Evolutionary conservation across 2,329 filamentous ascomycete genomes (phyloP).

Genomic region (Corinectria fuckeliana): DNA sequence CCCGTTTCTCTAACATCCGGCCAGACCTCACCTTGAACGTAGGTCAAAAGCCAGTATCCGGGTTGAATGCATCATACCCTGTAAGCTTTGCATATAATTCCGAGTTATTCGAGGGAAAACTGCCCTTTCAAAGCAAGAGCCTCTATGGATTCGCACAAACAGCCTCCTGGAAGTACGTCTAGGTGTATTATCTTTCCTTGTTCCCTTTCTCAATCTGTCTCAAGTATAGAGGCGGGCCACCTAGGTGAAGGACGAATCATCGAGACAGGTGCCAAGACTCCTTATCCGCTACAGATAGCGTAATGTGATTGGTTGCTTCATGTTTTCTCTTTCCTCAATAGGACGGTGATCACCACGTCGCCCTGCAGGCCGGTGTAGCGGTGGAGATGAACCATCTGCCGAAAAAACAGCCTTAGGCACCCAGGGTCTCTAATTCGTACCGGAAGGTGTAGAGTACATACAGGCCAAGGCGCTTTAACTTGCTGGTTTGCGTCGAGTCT

Average conservation of each 20-base stretch:
- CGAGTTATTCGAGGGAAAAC: no score
- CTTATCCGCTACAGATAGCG: neutral
- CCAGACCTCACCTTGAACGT: no score
- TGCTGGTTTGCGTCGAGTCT: neutral
- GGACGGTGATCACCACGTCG: constrained; percentile 29
- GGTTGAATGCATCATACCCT: no score
- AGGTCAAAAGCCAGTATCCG: no score
- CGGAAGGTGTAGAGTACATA: constrained; percentile 1
- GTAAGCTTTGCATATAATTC: no score
- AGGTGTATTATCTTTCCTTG: no score
- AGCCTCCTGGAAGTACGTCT: no score
- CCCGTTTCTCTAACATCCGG: no score
- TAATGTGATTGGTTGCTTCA: neutral
- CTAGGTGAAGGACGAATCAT: neutral
- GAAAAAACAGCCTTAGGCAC: constrained; percentile 34
- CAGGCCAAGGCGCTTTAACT: constrained; percentile 1
- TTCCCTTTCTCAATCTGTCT: neutral
- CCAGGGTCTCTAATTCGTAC: constrained; percentile 9
- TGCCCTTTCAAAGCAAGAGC: no score
- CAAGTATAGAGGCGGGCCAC: neutral
- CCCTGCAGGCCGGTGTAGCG: constrained; percentile 21
- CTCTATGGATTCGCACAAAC: no score
- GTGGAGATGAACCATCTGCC: constrained; percentile 29
- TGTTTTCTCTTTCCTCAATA: constrained; percentile 20
- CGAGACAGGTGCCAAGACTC: constrained; percentile 1